Evolutionary conservation across 2,329 filamentous ascomycete species (phyloP).

Genomic region (Monosporascus sp.): DNA sequence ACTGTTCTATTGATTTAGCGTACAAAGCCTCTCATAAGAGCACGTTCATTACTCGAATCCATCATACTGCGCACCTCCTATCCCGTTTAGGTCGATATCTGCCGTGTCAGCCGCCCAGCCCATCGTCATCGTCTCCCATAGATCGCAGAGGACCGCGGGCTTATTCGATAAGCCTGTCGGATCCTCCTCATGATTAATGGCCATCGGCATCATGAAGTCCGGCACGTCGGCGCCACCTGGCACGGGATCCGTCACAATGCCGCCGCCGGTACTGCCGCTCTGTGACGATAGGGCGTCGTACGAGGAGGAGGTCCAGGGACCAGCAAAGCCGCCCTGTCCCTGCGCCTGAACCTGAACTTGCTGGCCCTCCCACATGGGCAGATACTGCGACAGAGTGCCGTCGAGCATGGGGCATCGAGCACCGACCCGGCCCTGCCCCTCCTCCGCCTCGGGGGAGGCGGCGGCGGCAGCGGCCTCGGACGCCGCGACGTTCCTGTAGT

Average conservation of each 20-base stretch:
- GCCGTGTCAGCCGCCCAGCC: conserved; percentile 14
- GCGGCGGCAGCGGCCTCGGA: conserved; percentile 18
- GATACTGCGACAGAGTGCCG: conserved; percentile 40
- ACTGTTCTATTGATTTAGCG: too few relatives aligned
- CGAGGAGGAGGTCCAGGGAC: not conserved
- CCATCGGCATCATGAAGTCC: not conserved
- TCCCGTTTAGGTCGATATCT: not conserved
- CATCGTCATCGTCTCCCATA: conserved; percentile 22
- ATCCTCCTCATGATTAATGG: not conserved
- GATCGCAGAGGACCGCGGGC: conserved; percentile 19
- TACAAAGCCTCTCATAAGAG: not conserved
- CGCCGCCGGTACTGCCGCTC: conserved; percentile 2
- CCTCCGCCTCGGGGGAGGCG: conserved; percentile 8
- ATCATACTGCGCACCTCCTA: not conserved
- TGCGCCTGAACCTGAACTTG: conserved; percentile 11
- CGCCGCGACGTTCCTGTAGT: conserved; percentile 32
- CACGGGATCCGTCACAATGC: conserved; percentile 1
- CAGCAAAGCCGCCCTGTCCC: too few relatives aligned
- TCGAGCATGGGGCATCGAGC: conserved; percentile 45
- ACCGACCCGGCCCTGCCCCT: conserved; percentile 1
- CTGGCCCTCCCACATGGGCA: conserved; percentile 39
- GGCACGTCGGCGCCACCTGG: conserved; percentile 3
- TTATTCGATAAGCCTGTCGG: conserved; percentile 10
- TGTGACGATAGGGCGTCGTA: conserved; percentile 1
- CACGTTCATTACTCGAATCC: not conserved